Conservation (phyloP, 129 eudicot species). For the Apium graveolens region DNA sequence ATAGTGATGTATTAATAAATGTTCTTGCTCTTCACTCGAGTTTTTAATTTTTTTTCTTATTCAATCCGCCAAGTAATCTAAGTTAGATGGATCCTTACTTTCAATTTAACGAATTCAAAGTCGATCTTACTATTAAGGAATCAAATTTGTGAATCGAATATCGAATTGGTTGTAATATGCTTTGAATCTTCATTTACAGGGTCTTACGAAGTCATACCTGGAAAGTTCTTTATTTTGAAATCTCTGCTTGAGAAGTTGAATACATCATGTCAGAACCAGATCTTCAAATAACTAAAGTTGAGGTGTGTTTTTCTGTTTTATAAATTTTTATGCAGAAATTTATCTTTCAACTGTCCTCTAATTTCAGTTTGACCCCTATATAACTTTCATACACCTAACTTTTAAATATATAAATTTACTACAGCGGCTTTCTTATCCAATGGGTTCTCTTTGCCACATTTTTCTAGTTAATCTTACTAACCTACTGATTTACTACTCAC, state of each 20-base stretch:
- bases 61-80: no score
- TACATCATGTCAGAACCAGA: slow-evolving; percentile 6
- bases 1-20: no score
- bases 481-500: neutral
- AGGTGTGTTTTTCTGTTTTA: neutral
- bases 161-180: neutral
- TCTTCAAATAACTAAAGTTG: neutral
- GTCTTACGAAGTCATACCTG: neutral
- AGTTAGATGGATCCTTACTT: neutral
- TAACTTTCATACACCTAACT: neutral
- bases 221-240: slow-evolving; percentile 1
- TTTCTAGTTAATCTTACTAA: neutral
- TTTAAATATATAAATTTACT: neutral
- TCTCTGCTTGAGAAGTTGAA: neutral
- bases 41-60: no score
- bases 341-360: neutral
- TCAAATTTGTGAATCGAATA: neutral
- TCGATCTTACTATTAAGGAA: neutral
- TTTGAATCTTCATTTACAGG: neutral
- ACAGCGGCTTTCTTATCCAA: neutral
- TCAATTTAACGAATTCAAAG: neutral
- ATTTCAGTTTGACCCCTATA: neutral
- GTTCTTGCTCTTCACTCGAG: no score
- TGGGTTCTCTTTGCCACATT: neutral
- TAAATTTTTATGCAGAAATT: neutral